These are phyloP conservation scores for Brassica nigra DNA, from an alignment of 345 rosid species.

Conservation along the genomic window DNA sequence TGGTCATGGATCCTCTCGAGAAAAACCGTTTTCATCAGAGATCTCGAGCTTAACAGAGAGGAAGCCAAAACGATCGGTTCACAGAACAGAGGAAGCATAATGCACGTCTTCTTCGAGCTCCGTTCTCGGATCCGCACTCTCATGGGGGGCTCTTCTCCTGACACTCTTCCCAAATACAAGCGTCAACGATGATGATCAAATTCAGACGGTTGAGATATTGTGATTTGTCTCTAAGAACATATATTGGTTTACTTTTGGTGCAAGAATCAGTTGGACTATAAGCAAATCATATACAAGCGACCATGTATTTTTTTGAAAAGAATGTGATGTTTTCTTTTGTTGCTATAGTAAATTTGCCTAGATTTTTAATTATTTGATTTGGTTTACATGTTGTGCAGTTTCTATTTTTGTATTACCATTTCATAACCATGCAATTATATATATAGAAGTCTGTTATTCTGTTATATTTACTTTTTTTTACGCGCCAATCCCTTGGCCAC, in stretches of 20 bases:
- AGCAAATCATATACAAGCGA: background rate
- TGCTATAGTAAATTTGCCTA: slow-evolving; percentile 12
- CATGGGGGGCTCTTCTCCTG: slow-evolving; percentile 48
- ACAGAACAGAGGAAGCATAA: slow-evolving; percentile 74
- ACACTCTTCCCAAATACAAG: slow-evolving; percentile 40
- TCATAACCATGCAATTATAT: slow-evolving; percentile 27
- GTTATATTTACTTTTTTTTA: background rate
- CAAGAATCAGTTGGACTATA: slow-evolving; percentile 2
- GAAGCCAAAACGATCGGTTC: slow-evolving; percentile 61
- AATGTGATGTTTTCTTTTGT: background rate
- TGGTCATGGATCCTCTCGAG: slow-evolving; percentile 85
- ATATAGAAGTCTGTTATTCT: background rate
- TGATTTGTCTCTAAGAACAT: background rate
- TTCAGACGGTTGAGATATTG: background rate
- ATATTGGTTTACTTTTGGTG: background rate
- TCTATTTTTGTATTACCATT: slow-evolving; percentile 10
- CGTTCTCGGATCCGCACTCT: slow-evolving; percentile 55
- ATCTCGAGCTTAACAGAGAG: slow-evolving; percentile 84
- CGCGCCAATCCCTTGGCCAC: slow-evolving; percentile 11
- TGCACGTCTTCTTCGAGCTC: slow-evolving; percentile 75
- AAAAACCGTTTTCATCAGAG: slow-evolving; percentile 68
- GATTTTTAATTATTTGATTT: slow-evolving; percentile 13
- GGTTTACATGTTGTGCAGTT: slow-evolving; percentile 25
- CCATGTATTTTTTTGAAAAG: background rate
- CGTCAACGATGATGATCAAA: slow-evolving; percentile 28